These are phyloP conservation scores for Butyriboletus loyo DNA, from an alignment of 768 basidiomycete genomes.

Conservation along the genomic window DNA sequence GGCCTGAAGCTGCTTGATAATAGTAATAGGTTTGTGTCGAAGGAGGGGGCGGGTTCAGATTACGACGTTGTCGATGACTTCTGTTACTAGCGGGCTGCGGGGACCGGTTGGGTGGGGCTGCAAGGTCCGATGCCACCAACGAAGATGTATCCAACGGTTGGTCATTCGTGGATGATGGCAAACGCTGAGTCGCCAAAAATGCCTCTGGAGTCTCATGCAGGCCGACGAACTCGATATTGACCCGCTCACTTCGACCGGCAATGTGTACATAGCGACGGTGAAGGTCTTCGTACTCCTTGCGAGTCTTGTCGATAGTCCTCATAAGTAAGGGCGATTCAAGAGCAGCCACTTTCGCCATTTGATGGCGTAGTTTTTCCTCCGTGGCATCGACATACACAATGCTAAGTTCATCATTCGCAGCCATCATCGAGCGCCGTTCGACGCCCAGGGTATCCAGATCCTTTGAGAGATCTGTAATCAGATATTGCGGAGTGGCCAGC, in stretches of 20 bases:
- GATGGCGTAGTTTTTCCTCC: slow-evolving; percentile 68
- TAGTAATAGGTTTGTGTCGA: slow-evolving; percentile 91
- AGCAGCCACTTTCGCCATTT: slow-evolving; percentile 75
- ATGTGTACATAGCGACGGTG: slow-evolving; percentile 35
- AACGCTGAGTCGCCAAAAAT: slow-evolving; percentile 47
- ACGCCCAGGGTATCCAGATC: slow-evolving; percentile 70
- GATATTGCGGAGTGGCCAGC: slow-evolving; percentile 87
- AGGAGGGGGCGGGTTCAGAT: slow-evolving; percentile 82
- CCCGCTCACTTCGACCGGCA: slow-evolving; percentile 21
- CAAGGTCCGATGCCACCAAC: slow-evolving; percentile 3
- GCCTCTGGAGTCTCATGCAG: slow-evolving; percentile 53
- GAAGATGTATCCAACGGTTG: slow-evolving; percentile 2
- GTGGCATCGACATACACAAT: slow-evolving; percentile 79
- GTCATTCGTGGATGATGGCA: slow-evolving; percentile 8
- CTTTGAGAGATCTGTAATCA: slow-evolving; percentile 66
- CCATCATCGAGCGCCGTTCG: slow-evolving; percentile 65
- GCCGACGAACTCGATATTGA: slow-evolving; percentile 10
- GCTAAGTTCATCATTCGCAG: slow-evolving; percentile 73
- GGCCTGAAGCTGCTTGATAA: slow-evolving; percentile 91
- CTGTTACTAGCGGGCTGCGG: slow-evolving; percentile 31
- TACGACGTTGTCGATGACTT: slow-evolving; percentile 60
- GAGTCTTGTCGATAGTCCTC: slow-evolving; percentile 60
- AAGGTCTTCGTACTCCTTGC: slow-evolving; percentile 54
- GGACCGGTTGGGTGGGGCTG: slow-evolving; percentile 5
- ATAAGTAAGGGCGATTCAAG: slow-evolving; percentile 68